Evolutionary conservation across 1,284 basidiomycete species (phyloP).

Genomic region (Somion occarium): DNA sequence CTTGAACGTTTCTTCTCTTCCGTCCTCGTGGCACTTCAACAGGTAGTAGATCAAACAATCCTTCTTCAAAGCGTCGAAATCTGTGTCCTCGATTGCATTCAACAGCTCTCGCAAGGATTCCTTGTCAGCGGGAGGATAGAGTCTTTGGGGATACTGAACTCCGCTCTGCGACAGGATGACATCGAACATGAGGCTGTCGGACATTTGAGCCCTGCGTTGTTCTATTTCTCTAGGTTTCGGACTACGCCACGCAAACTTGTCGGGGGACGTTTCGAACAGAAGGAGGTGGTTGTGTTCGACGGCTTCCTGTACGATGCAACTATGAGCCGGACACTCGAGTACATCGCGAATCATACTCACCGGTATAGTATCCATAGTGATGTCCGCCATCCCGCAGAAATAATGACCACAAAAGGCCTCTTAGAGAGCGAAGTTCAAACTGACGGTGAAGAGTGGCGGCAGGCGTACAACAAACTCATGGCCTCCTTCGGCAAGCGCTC

Average conservation of each 20-base stretch:
- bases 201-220: conserved; percentile 53
- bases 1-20: conserved; percentile 50
- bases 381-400: background rate
- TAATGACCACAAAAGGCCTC: too few relatives aligned
- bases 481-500: too few relatives aligned
- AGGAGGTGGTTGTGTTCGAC: conserved; percentile 20
- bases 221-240: conserved; percentile 49
- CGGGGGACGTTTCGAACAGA: conserved; percentile 41
- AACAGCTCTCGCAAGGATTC: conserved; percentile 49
- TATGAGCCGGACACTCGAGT: background rate
- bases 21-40: conserved; percentile 69
- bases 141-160: conserved; percentile 45
- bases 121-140: conserved; percentile 66
- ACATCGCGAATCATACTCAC: background rate
- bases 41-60: conserved; percentile 74
- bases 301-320: background rate
- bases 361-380: background rate
- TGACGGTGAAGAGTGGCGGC: too few relatives aligned
- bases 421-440: too few relatives aligned
- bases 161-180: conserved; percentile 64
- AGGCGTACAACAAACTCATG: too few relatives aligned
- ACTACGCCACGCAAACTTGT: conserved; percentile 47
- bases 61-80: conserved; percentile 71
- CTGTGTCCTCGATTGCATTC: conserved; percentile 51
- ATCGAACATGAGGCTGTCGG: conserved; percentile 68